Base-by-base conservation (phyloP, 371 early-diverging fungal species). In the Mucor irregularis region DNA sequence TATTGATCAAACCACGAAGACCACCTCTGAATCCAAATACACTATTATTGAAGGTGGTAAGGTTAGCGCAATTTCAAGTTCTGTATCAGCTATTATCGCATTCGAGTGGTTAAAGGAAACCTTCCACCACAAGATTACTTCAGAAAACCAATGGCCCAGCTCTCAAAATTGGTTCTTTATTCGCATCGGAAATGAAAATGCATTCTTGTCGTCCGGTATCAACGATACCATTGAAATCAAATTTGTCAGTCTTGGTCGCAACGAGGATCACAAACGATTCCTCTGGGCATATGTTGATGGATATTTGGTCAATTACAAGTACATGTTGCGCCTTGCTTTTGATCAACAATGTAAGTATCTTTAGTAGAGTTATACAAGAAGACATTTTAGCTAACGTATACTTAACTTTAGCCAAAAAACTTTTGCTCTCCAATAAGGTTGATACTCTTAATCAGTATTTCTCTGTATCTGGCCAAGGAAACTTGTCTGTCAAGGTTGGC, bases 231-330 rank as follows among this genome's bases (percentile, higher is more conserved):
- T 49, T n/a, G 54, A 52, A 11, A 68, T 76, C 26, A 62, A 61
- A 5, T 49, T 76, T 51, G 59, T 65, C 11, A 13, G 50, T 19
- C 58, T 76, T 26, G 39, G 55, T 28, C 62, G 70, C n/a, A 19
- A 59, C 11, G 68, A 56, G n/a, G 69, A 73, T 40, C 55, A 73
- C 37, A 69, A 69, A 40, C 71, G 69, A 11, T 71, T 68, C 58
- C 61, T 83, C 48, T 83, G 83, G 83, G 65, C 66, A 8, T 80
- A 73, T 48, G 61, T 76, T 26, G 62, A 67, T 34, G 81, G 81
- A 4, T 75, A 78, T 24, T 53, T 83, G 55, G 69, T 83, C 50
- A 83, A 83, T 66, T 75, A 78, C 53, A 71, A 73, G 46, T 74
- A 81, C 39, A 66, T 74, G 67, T 65, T 74, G 11, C 71, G 72